Evolutionary conservation across 768 basidiomycete genomes (phyloP), one percentile per base, ranked within the genome.

Genomic region (Russula virescens): DNA sequence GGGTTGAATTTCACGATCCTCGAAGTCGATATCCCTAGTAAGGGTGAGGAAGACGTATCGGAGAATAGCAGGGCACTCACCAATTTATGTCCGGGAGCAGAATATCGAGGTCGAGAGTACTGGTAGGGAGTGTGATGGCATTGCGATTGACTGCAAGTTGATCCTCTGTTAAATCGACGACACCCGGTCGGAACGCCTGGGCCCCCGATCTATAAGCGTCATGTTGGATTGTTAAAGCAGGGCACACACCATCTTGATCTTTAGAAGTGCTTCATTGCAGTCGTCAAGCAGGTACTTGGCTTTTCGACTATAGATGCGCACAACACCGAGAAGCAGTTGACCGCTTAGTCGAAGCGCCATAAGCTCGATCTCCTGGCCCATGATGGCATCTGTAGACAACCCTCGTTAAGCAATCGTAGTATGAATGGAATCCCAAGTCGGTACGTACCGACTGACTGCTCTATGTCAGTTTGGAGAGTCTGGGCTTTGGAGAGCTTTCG

Each of bases 301-400:
- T 73, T 99, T 99, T 48, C 96, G 82, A 70, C 93, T 94, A 75
- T 99, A 99, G 71, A 99, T 98, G 60, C 97, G 83, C 58, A 96
- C 94, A 50, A 99, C 96, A 68, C 97, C 97, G 47, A 99, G 84
- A 58, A 99, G 83, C 51, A 99, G 80, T 69, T 98, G 97, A 6
- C 97, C 97, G 48, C 93, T 97, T n/a, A 98, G 79, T 53, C 97
- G 88, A 28, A 98, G 86, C 3, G 96, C 94, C 87, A 98, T 95
- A 50, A 91, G 75, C 72, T 92, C 94, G 52, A 91, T 81, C 72
- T 97, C 94, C 74, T 95, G 90, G 21, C 87, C 90, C 81, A 98
- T 88, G 71, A 98, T 99, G 21, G 94, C 94, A 69, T 86, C 94
- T 89, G 66, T 13, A 18, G 31, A 40, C 9, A 23, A 51, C 14